A percentile compares a stretch with the other conserved stretches of the same genome.
phyloP scores from a whole-genome alignment of 176 grass and related monocot genomes.

The Lolium perenne region DNA sequence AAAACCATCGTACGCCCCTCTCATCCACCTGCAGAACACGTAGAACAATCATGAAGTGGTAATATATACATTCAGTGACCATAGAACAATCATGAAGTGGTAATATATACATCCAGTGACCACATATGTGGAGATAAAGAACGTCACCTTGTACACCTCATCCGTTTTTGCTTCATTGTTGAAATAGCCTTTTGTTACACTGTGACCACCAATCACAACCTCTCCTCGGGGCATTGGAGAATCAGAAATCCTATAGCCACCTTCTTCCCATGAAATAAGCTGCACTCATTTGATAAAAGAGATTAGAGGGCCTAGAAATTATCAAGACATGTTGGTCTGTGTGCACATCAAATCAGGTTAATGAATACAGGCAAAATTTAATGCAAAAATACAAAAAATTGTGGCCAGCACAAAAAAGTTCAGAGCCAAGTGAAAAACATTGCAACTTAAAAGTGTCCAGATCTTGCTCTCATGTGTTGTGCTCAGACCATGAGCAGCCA shows the following conservation, averaged over 20 bases:
- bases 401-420: neutral
- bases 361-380: neutral
- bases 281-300: constrained; percentile 40
- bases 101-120: neutral
- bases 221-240: constrained; percentile 88
- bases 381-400: neutral
- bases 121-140: neutral
- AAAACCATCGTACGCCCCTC: constrained; percentile 76
- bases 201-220: constrained; percentile 73
- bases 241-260: constrained; percentile 78
- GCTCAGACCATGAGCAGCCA: neutral
- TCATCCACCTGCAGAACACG: constrained; percentile 64
- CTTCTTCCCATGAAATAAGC: constrained; percentile 87
- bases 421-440: neutral
- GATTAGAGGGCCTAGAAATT: neutral
- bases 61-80: constrained; percentile 1
- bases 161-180: constrained; percentile 87
- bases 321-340: neutral
- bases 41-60: constrained; percentile 10
- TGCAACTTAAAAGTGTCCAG: neutral
- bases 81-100: constrained; percentile 22
- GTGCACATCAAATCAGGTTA: neutral
- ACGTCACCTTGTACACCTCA: constrained; percentile 74
- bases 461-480: neutral
- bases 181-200: constrained; percentile 82